Evolutionary conservation across 768 basidiomycete species (phyloP), one percentile per base, ranked within the genome.

Genomic region (Chlorophyllum brunneum): DNA sequence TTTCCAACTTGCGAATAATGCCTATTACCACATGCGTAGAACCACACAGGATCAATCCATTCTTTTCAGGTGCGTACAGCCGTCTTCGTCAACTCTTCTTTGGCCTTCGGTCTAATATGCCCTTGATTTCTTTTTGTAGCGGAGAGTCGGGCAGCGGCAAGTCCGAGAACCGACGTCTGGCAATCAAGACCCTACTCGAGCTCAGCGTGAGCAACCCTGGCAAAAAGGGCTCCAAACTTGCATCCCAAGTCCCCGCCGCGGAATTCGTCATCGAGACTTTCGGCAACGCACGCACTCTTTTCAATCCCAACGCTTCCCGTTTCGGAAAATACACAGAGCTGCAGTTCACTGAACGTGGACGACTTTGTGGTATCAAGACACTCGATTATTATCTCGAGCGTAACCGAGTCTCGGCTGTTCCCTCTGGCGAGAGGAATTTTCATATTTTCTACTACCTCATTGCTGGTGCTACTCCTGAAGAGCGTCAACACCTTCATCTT

Each of bases 281-380:
- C 64, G 95, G 95, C 13, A 88, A 90, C 60, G 91, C 95, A 16
- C 86, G 91, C 54, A 92, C 92, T 1, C 81, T 92, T 50, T 87
- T 91, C 72, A 97, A 98, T 63, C 81, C 91, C 41, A 97, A 97
- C 62, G 95, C 95, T 11, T 98, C 97, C 26, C 87, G 93, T 42
- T 97, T 95, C 64, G 97, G 95, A 51, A 94, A 95, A 67, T 99
- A 99, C 67, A 97, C 94, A 39, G 97, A 99, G 64, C 79, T 99
- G 0, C 97, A 98, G 69, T 98, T 98, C 72, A 90, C 82, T 47
- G 94, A 98, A 29, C 86, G 89, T 18, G 95, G 95, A 5, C 80
- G 94, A 3, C 71, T 98, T 0, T 84, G 77, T 40, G 97, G 97
- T 56, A 74, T 92, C 65, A 98, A 98, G 68, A 95, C 93, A 0